Evolutionary conservation across 108 stramenopile species (phyloP).

Genomic region (Conticribra guillardii): DNA sequence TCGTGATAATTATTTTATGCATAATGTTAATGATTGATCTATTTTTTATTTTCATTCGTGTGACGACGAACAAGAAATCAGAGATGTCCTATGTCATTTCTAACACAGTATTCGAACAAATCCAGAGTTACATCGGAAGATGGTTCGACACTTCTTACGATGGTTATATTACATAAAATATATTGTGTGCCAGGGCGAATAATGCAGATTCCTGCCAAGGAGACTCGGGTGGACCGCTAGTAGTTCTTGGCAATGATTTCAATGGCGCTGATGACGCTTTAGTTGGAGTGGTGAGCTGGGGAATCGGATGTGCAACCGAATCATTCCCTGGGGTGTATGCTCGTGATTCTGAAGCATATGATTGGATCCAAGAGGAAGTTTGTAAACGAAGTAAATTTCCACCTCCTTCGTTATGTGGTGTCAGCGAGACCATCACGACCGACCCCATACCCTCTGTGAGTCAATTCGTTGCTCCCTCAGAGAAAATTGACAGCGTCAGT

Average conservation of each 20-base stretch:
- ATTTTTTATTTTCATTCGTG: too few species aligned
- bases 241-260: not conserved
- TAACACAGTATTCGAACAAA: not conserved
- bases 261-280: not conserved
- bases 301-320: not conserved
- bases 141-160: not conserved
- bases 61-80: not conserved
- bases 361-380: constrained; percentile 22
- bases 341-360: constrained; percentile 20
- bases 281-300: not conserved
- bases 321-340: constrained; percentile 24
- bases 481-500: too few species aligned
- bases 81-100: not conserved
- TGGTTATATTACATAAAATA: not conserved
- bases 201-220: constrained; percentile 8
- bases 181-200: not conserved
- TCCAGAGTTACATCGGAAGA: not conserved
- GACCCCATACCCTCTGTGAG: too few species aligned
- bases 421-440: too few species aligned
- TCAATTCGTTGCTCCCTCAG: not conserved
- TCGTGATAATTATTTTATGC: too few species aligned
- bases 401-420: not conserved
- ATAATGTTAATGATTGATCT: too few species aligned
- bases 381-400: not conserved
- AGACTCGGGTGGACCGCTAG: constrained; percentile 6